These are phyloP conservation scores for Plasmodium sp. DNA, from an alignment of 169 alveolate genomes.

Conservation along the genomic window DNA sequence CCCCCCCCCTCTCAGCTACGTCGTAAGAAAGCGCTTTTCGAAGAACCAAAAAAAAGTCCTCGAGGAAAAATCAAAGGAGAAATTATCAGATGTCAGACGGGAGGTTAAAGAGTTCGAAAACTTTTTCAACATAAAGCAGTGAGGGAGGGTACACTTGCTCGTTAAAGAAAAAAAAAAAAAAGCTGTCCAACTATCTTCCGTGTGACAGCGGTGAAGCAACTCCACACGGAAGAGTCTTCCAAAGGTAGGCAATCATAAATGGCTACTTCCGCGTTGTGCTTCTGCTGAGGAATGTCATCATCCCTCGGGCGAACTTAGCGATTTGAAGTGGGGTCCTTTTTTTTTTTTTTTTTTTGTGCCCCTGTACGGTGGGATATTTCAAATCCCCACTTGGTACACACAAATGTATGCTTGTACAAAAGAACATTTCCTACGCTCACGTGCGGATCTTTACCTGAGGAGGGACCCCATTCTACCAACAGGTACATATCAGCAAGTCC, in stretches of 20 bases:
- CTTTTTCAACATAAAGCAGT: constrained; percentile 28
- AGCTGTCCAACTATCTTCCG: background rate
- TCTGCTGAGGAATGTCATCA: background rate
- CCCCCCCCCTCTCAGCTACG: constrained; percentile 19
- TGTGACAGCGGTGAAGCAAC: background rate
- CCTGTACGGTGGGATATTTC: background rate
- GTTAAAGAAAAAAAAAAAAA: background rate
- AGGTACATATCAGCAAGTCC: background rate
- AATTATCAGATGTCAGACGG: constrained; percentile 2
- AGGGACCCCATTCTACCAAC: background rate
- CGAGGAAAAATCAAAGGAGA: constrained; percentile 33
- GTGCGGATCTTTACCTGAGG: background rate
- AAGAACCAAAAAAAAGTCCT: constrained; percentile 46
- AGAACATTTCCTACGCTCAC: background rate
- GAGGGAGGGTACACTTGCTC: background rate
- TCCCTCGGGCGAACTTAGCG: background rate
- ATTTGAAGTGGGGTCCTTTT: background rate
- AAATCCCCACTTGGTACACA: background rate
- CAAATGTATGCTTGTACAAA: background rate
- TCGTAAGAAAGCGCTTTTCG: constrained; percentile 56
- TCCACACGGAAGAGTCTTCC: background rate
- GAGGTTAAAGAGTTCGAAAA: constrained; percentile 48
- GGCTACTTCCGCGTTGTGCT: background rate
- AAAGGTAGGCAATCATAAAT: background rate
- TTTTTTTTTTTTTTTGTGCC: background rate